Conservation (phyloP, 2,329 filamentous ascomycete species). For the Cordyceps javanica region DNA sequence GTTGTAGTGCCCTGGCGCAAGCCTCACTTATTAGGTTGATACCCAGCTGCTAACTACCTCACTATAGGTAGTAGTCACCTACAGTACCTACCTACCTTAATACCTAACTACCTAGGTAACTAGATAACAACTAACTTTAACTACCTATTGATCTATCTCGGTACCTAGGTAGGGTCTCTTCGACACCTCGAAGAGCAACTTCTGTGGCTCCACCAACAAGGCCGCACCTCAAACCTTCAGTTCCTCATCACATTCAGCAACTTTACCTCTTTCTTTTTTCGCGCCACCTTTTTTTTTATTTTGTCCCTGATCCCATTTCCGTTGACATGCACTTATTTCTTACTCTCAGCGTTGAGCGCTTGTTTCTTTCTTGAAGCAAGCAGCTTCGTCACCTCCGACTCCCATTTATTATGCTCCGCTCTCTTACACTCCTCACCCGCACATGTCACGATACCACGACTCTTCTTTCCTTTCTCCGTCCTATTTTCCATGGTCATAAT, state of each 20-base stretch:
- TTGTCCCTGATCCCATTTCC: neutral
- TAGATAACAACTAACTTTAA: too few species aligned
- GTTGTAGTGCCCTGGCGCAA: too few species aligned
- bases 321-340: neutral
- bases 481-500: too few species aligned
- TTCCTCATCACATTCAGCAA: neutral
- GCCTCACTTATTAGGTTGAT: too few species aligned
- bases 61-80: too few species aligned
- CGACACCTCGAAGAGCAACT: too few species aligned
- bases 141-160: too few species aligned
- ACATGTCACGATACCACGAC: neutral
- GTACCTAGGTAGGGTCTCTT: too few species aligned
- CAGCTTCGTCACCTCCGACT: neutral
- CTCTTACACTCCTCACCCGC: neutral
- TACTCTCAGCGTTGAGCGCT: neutral
- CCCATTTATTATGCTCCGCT: neutral
- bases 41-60: neutral
- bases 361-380: neutral
- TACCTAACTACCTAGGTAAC: too few species aligned
- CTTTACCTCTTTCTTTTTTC: neutral
- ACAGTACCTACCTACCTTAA: too few species aligned
- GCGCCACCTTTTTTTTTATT: neutral
- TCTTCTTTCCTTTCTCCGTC: neutral
- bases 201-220: neutral
- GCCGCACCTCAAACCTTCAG: slow-evolving; percentile 3